Evolutionary conservation across 139 green algal species (phyloP).

Genomic region (Medakamo hakoo): DNA sequence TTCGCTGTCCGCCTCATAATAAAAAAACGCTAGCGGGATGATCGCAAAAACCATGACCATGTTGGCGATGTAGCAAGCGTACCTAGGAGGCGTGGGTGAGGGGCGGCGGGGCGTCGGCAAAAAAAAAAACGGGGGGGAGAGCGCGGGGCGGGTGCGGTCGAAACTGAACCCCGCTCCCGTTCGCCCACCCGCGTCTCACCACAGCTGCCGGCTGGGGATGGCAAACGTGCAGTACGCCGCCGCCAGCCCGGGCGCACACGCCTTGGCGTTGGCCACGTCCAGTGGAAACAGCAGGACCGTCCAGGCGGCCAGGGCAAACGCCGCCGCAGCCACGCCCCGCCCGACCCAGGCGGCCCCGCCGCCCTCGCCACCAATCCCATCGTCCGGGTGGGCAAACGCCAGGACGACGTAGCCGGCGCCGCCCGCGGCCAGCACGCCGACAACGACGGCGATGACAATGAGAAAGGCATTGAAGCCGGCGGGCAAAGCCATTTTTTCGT

Average conservation of each 20-base stretch:
- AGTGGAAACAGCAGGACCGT: conserved; percentile 85
- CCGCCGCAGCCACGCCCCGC: background rate
- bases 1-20: conserved; percentile 89
- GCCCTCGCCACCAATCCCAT: no score
- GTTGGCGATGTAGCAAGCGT: conserved; percentile 63
- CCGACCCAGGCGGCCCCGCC: background rate
- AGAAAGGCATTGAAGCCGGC: background rate
- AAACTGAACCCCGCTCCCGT: no score
- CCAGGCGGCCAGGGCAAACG: conserved; percentile 48
- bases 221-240: conserved; percentile 57
- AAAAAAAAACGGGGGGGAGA: no score
- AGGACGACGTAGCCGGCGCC: background rate
- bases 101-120: no score
- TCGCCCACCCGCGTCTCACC: conserved; percentile 24
- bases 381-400: background rate
- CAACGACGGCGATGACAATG: background rate
- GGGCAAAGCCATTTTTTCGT: background rate
- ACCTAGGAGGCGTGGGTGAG: no score
- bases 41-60: conserved; percentile 63
- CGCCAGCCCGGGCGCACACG: conserved; percentile 49
- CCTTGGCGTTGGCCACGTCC: conserved; percentile 75
- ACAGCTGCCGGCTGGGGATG: conserved; percentile 79
- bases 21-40: conserved; percentile 91
- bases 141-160: no score
- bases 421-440: background rate